Evolutionary conservation across 2,329 filamentous ascomycete genomes (phyloP), one percentile per base, ranked within the genome.

Genomic region (Waltergamsia citrina): DNA sequence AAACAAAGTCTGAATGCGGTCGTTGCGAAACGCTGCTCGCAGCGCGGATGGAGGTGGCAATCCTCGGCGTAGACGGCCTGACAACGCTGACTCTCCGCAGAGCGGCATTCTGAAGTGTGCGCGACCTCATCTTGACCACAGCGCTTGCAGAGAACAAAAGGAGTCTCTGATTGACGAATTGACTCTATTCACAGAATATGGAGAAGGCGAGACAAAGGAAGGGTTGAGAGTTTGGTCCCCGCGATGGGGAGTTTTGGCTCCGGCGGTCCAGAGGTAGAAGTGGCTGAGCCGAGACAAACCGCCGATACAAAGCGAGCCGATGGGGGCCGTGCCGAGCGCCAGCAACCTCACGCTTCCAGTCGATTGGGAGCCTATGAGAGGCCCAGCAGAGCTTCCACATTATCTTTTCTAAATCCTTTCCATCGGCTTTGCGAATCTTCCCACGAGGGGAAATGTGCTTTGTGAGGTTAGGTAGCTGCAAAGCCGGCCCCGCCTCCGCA

Each of bases 1-100:
- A 72, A 15, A 78, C 69, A 44, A 66, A 65, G 32, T 64, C 62
- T 2, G 71, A 66, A 38, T 74, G 66, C 8, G 68, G 72, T 10
- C 65, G 62, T 46, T 77, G 73, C 5, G 71, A 74, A 37, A 76
- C 56, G 40, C 63, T 66, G 51, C 69, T 64, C 23, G 62, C 62
- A 25, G 48, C 46, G 41, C 67, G 60, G 34, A 51, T 36, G 14
- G 29, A 34, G 15, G 16, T 36, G 43, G 41, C 12, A 30, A 32
- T 34, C 32, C 31, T 29, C 14, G 38, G 20, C 18, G 38, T 32
- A 12, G 29, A 20, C 29, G 43, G 33, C 37, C 38, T 47, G 26
- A 46, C 32, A n/a, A 49, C 41, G 21, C 39, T 36, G 24, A 44
- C 45, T 38, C 47, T 47, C 27, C 47, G 45, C 27, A 56, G 40